Base-by-base conservation (phyloP, 306 rosid species). In the Inga oerstediana region DNA sequence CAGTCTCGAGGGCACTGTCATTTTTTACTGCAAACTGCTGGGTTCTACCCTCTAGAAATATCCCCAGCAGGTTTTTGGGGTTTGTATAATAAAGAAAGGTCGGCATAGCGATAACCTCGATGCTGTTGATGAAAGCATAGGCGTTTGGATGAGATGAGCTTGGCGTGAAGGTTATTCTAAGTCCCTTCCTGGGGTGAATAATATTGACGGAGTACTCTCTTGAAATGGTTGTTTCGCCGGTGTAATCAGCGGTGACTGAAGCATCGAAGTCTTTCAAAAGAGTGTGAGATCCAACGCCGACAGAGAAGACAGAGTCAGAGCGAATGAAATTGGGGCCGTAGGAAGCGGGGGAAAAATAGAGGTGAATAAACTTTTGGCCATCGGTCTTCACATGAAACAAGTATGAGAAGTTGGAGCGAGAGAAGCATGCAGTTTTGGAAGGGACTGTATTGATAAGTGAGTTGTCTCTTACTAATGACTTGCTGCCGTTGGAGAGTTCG, bases 281-380 rank as follows among this genome's bases (percentile, higher is more conserved):
- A 8, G 64, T 85, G 48, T 67, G 84, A 9, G 44, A 2, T 7
- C 72, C 72, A 14, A 3, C 22, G 15, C 59, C 74, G 56, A 91
- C 91, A 5, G 89, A 87, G 83, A 87, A 91, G 37, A 81, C 22
- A 45, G 86, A 70, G 0, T 65, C 32, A 2, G 62, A 65, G 44
- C 4, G 71, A 7, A 9, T 5, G 22, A 89, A 85, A 0, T 3
- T 4, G 12, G 0, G 30, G 20, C 7, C 2, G 30, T 20, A 20
- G 64, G 30, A n/a, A 8, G 4, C 8, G 2, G 64, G 64, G 27
- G 2, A 58, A 58, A 58, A 20, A 2, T 8, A n/a, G 1, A 58
- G 64, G 64, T 30, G 30, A n/a, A 58, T 58, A n/a, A 58, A 20
- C 64, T 58, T 58, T n/a, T 58, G 30, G 30, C 64, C 64, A 3